phyloP scores from a whole-genome alignment of 1,139 yeast species.

The Yamadazyma triangularis region DNA sequence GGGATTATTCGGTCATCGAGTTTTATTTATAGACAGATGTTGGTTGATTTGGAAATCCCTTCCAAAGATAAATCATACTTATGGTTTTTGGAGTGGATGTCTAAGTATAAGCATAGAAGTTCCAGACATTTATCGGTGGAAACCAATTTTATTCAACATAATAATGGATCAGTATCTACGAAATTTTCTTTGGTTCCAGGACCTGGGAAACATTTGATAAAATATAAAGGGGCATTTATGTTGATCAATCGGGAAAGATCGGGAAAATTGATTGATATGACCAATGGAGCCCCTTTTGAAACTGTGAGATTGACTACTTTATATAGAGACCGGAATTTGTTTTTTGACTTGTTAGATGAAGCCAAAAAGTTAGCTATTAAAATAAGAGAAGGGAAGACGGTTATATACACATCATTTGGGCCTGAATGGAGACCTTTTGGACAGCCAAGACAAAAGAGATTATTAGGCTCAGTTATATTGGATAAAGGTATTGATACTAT shows the following conservation, averaged over 20 bases:
- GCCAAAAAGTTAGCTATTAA: constrained; percentile 82
- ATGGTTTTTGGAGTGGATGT: constrained; percentile 98
- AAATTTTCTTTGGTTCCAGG: constrained; percentile 95
- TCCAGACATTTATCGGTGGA: constrained; percentile 89
- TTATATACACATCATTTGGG: constrained; percentile 90
- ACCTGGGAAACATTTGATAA: constrained; percentile 88
- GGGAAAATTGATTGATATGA: constrained; percentile 82
- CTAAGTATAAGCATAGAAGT: constrained; percentile 65
- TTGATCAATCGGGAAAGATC: constrained; percentile 86
- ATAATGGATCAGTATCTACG: constrained; percentile 86
- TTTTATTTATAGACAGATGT: constrained; percentile 72
- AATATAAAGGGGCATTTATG: constrained; percentile 85
- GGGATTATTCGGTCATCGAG: constrained; percentile 62
- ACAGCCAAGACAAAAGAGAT: constrained; percentile 84
- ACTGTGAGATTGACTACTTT: constrained; percentile 89
- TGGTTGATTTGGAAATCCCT: constrained; percentile 91
- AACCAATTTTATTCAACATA: constrained; percentile 83
- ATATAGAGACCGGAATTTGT: constrained; percentile 72
- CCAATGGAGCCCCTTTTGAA: constrained; percentile 92
- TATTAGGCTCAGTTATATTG: constrained; percentile 78
- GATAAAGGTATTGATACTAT: constrained; percentile 69
- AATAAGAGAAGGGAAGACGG: constrained; percentile 90
- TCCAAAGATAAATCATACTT: constrained; percentile 89
- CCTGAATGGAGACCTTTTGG: constrained; percentile 99
- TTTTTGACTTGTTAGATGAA: constrained; percentile 70